These are phyloP conservation scores for Desmodesmus armatus DNA, from an alignment of 139 green algal species.

Conservation along the genomic window DNA sequence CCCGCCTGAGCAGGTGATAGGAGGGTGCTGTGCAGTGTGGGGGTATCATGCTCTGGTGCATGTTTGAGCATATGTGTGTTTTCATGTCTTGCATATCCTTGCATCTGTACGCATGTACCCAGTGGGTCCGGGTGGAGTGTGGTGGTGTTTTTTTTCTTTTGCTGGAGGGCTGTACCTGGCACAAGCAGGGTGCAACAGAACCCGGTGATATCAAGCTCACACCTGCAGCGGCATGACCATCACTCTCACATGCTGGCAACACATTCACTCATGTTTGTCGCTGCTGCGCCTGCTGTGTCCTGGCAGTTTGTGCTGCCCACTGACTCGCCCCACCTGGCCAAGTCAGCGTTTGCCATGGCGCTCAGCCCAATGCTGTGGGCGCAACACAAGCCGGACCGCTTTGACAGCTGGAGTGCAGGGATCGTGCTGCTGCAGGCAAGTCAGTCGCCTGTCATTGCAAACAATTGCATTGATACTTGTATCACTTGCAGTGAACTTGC, in stretches of 20 bases:
- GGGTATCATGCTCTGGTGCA: no score
- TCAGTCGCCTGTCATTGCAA: no score
- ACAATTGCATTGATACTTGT: constrained; percentile 21
- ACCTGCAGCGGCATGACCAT: background rate
- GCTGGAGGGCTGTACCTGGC: no score
- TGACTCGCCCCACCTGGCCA: constrained; percentile 70
- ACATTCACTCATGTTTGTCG: background rate
- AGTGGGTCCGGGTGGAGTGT: no score
- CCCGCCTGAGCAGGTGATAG: constrained; percentile 86
- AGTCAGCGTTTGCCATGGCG: constrained; percentile 63
- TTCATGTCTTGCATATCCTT: no score
- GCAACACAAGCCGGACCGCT: constrained; percentile 90
- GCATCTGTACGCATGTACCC: no score
- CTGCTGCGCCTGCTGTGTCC: background rate
- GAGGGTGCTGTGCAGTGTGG: background rate
- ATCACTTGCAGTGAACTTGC: no score
- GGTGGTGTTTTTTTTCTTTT: no score
- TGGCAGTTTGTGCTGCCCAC: constrained; percentile 11
- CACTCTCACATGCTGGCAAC: background rate
- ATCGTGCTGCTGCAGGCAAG: constrained; percentile 44
- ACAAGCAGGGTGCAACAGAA: no score
- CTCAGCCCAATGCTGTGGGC: constrained; percentile 91
- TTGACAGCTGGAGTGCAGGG: constrained; percentile 87
- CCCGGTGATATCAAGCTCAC: no score
- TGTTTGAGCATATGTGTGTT: no score